phyloP scores from a whole-genome alignment of 805 yeast species.

The Scheffersomyces lignosus region DNA sequence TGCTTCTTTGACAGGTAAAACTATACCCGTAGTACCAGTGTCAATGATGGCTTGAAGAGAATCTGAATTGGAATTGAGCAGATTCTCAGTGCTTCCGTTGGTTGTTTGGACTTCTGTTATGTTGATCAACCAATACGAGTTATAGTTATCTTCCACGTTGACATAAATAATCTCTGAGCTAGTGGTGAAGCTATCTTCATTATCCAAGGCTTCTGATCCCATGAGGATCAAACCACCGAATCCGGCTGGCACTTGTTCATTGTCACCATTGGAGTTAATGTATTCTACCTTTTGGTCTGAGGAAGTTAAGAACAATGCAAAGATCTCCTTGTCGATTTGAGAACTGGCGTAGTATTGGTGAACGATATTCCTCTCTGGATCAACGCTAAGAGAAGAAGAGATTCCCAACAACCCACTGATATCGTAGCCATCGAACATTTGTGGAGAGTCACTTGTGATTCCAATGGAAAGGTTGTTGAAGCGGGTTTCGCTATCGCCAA shows the following conservation, averaged over 20 bases:
- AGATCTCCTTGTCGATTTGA: constrained; percentile 36
- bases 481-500: constrained; percentile 22
- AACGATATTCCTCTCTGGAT: constrained; percentile 36
- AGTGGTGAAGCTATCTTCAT: constrained; percentile 11
- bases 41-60: constrained; percentile 54
- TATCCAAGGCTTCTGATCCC: constrained; percentile 19
- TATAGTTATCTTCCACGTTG: constrained; percentile 28
- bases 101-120: constrained; percentile 37
- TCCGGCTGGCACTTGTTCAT: constrained; percentile 27
- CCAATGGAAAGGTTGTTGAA: constrained; percentile 51
- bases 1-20: constrained; percentile 58
- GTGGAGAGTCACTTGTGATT: constrained; percentile 52
- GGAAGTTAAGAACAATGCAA: constrained; percentile 29
- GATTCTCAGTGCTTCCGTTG: constrained; percentile 18
- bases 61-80: not conserved
- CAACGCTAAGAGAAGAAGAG: constrained; percentile 38
- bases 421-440: constrained; percentile 49
- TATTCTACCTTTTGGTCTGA: constrained; percentile 13
- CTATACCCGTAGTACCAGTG: constrained; percentile 66
- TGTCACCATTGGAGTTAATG: constrained; percentile 15
- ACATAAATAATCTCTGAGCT: constrained; percentile 42
- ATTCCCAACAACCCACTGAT: constrained; percentile 64
- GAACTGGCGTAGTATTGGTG: constrained; percentile 35
- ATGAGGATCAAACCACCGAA: constrained; percentile 28
- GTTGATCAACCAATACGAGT: constrained; percentile 54